Percentiles rank a stretch among this genome's conserved stretches.
phyloP scores from a whole-genome alignment of 495 filamentous ascomycete genomes.

The Polyplosphaeria fusca region DNA sequence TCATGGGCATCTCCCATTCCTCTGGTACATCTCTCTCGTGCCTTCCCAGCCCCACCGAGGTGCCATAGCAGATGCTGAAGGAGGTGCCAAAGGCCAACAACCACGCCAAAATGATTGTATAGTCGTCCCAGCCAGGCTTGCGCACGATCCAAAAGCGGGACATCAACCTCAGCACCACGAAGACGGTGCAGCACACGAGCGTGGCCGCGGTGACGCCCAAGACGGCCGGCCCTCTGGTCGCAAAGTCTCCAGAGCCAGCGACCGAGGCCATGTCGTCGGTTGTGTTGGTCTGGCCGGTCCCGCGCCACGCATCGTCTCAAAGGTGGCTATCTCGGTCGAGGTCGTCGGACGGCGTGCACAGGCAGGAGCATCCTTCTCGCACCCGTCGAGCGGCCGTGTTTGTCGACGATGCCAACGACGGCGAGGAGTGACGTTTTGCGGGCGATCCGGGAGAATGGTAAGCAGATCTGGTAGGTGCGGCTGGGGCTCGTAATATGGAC shows the following conservation, averaged over 20 bases:
- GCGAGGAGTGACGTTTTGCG: neutral
- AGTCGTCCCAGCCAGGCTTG: slow-evolving; percentile 70
- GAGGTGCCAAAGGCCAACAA: slow-evolving; percentile 73
- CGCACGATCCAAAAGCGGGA: slow-evolving; percentile 72
- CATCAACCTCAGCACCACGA: slow-evolving; percentile 68
- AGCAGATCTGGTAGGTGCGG: neutral
- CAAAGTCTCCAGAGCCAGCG: slow-evolving; percentile 8
- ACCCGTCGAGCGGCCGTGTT: neutral
- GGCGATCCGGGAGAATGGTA: slow-evolving; percentile 20
- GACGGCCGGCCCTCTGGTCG: slow-evolving; percentile 57
- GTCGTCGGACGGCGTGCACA: slow-evolving; percentile 7
- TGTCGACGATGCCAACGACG: neutral
- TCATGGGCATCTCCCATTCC: slow-evolving; percentile 49
- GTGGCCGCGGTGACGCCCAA: slow-evolving; percentile 72
- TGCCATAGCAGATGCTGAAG: slow-evolving; percentile 71
- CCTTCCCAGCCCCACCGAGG: slow-evolving; percentile 68
- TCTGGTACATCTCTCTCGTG: slow-evolving; percentile 62
- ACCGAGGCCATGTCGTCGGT: slow-evolving; percentile 17
- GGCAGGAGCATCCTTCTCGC: slow-evolving; percentile 6
- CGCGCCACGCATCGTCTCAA: slow-evolving; percentile 4
- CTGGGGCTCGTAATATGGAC: slow-evolving; percentile 3
- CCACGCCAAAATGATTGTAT: slow-evolving; percentile 82
- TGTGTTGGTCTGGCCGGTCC: neutral
- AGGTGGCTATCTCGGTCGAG: slow-evolving; percentile 13
- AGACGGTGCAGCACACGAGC: slow-evolving; percentile 62